phyloP scores from a whole-genome alignment of 176 grass and related monocot genomes.

The Sorghum bicolor region Sorghum_bicolor_NCBIv3 NC_012874.2:30636501-30637000 shows the following conservation, averaged over 20 bases:
- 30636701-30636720: neutral
- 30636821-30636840: neutral
- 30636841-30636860: neutral
- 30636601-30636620: neutral
- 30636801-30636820: neutral
- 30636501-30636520: neutral
- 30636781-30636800: neutral
- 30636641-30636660: neutral
- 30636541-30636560: neutral
- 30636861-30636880: neutral
- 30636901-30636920: slow-evolving; percentile 2
- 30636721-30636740: neutral
- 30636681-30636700: neutral
- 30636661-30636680: neutral
- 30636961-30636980: slow-evolving; percentile 58
- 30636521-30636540: neutral
- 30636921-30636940: neutral
- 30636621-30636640: neutral
- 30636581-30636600: neutral
- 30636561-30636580: neutral
- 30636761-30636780: neutral
- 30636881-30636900: neutral
- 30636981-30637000: slow-evolving; percentile 62
- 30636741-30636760: neutral
- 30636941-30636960: neutral